Evolutionary conservation across 768 basidiomycete species (phyloP).

Genomic region (Hericium alpestre): DNA sequence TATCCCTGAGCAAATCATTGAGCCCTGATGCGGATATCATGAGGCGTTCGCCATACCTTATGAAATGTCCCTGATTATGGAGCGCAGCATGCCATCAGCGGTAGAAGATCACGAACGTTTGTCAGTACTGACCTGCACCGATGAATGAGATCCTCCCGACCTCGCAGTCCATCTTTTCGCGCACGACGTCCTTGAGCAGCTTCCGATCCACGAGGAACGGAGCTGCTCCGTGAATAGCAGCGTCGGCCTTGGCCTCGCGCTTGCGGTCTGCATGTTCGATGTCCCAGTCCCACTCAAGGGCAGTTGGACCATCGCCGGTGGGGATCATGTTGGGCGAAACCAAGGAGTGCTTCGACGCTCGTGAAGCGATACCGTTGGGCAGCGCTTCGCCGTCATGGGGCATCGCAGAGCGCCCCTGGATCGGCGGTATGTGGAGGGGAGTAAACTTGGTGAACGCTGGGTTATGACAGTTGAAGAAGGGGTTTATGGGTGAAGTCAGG

Average conservation of each 20-base stretch:
- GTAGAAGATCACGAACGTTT: background rate
- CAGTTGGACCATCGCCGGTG: background rate
- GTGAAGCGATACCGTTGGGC: background rate
- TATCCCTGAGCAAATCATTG: slow-evolving; percentile 44
- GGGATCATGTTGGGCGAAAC: slow-evolving; percentile 1
- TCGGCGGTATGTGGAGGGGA: background rate
- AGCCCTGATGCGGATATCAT: slow-evolving; percentile 4
- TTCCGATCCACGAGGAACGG: slow-evolving; percentile 71
- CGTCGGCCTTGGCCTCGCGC: slow-evolving; percentile 54
- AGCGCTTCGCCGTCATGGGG: slow-evolving; percentile 5
- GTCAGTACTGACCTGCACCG: slow-evolving; percentile 48
- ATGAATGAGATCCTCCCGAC: slow-evolving; percentile 66
- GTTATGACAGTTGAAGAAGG: background rate
- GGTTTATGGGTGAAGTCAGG: background rate
- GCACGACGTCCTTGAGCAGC: slow-evolving; percentile 66
- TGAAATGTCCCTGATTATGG: slow-evolving; percentile 63
- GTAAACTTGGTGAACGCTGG: background rate
- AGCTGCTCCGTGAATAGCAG: slow-evolving; percentile 45
- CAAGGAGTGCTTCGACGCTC: slow-evolving; percentile 1
- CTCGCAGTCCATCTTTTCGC: slow-evolving; percentile 53
- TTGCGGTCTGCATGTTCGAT: slow-evolving; percentile 61
- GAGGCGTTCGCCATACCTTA: slow-evolving; percentile 38
- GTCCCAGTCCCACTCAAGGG: slow-evolving; percentile 59
- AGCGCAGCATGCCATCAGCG: slow-evolving; percentile 4
- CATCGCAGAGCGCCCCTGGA: slow-evolving; percentile 4